Conservation (phyloP, 1,284 basidiomycete species). For the Leccinum pachyderme region DNA sequence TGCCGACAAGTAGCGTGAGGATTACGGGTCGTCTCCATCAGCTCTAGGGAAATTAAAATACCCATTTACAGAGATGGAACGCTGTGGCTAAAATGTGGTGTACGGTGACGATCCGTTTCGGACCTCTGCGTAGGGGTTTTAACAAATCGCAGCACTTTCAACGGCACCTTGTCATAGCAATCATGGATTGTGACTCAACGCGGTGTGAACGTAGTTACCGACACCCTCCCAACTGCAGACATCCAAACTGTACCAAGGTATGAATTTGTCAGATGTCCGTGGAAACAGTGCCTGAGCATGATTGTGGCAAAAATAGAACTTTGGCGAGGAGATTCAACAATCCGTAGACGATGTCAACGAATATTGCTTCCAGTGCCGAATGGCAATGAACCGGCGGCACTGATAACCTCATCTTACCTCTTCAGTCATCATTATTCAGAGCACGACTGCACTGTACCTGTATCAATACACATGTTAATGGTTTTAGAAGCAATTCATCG, state of each 20-base stretch:
- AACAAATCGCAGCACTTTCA: slow-evolving; percentile 59
- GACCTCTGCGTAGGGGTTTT: slow-evolving; percentile 2
- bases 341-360: slow-evolving; percentile 58
- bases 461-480: slow-evolving; percentile 28
- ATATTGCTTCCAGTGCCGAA: slow-evolving; percentile 52
- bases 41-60: slow-evolving; percentile 9
- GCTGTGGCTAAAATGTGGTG: slow-evolving; percentile 64
- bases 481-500: slow-evolving; percentile 8
- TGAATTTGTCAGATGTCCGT: slow-evolving; percentile 21
- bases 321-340: slow-evolving; percentile 52
- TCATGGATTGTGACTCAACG: slow-evolving; percentile 62
- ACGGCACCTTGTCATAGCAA: slow-evolving; percentile 63
- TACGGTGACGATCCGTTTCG: slow-evolving; percentile 35
- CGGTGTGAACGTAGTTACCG: slow-evolving; percentile 62
- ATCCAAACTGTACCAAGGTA: slow-evolving; percentile 52
- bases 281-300: slow-evolving; percentile 15
- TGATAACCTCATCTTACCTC: slow-evolving; percentile 10
- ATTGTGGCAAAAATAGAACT: slow-evolving; percentile 40
- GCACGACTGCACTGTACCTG: slow-evolving; percentile 30
- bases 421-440: slow-evolving; percentile 4
- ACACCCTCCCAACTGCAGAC: slow-evolving; percentile 55
- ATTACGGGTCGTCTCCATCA: slow-evolving; percentile 10
- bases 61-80: slow-evolving; percentile 59
- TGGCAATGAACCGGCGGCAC: slow-evolving; percentile 39
- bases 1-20: slow-evolving; percentile 57